Evolutionary conservation across 306 rosid species (phyloP), one percentile per base, ranked within the genome.

Genomic region (Cucumis cinereus): DNA sequence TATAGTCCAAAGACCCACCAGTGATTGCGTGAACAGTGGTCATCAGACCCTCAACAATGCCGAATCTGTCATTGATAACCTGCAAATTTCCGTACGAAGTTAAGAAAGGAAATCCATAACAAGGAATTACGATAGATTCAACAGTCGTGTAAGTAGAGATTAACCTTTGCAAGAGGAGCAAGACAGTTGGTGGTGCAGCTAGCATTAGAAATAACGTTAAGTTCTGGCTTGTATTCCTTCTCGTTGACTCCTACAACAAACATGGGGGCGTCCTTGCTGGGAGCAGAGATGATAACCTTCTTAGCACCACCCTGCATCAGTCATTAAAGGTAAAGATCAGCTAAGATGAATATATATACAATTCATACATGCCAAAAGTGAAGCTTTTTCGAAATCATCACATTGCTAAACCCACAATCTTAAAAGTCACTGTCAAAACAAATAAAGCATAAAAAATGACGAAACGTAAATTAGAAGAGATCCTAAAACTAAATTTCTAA

Each of bases 211-310:
- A 94, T 93, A 80, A 94, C 80, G 86, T 80, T 0, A 56, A 88
- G 84, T 19, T 91, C 90, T 22, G 92, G 83, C 79, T 82, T 94
- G 93, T 94, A 94, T 41, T 94, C 95, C 63, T 94, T 86, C 91
- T 94, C 99, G n/a, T 94, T 94, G 77, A 94, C 99, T 74, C 99
- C 99, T n/a, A 94, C 87, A 84, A 94, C 99, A 74, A 94, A 94
- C 99, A 94, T 94, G 26, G 99, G 99, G 22, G 99, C 99, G 80
- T 94, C 96, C 73, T 94, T 94, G 79, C 99, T 94, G 6, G 99
- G 98, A 57, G 95, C 99, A 71, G 99, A 94, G 79, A 94, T 94
- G 55, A 94, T 86, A 84, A 94, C 99, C 92, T 94, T 94, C 92
- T 94, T 94, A 19, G 99, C 99, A 82, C 99, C 80, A 66, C 80